A percentile compares a stretch with the other conserved stretches of the same genome.
Conservation (phyloP, 176 grass and related monocot genomes). For the Oryza rufipogon region DNA sequence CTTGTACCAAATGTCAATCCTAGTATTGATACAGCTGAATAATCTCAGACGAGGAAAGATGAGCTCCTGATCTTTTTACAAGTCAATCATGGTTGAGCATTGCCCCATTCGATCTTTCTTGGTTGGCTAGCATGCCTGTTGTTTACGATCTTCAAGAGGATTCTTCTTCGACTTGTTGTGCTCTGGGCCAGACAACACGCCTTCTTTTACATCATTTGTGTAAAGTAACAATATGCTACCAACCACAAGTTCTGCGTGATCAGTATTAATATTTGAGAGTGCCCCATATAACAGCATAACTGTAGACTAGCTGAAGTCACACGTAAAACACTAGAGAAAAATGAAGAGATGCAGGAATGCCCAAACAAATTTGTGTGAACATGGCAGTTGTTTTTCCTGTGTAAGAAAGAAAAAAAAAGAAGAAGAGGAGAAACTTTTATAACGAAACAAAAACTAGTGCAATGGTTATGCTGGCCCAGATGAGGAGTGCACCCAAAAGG, state of each 20-base stretch:
- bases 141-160: slow-evolving; percentile 21
- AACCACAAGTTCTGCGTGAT: slow-evolving; percentile 44
- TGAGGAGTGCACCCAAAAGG: neutral
- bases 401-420: neutral
- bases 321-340: slow-evolving; percentile 21
- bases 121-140: neutral
- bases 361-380: neutral
- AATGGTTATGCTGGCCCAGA: neutral
- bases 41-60: neutral
- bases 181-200: neutral
- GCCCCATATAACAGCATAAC: neutral
- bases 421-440: neutral
- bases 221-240: slow-evolving; percentile 24
- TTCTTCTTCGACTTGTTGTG: neutral
- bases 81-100: too few species aligned
- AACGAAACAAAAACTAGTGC: neutral
- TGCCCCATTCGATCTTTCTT: neutral
- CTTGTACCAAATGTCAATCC: slow-evolving; percentile 1
- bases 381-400: neutral
- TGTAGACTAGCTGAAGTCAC: neutral
- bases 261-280: neutral
- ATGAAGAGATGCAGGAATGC: neutral
- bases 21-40: slow-evolving; percentile 11
- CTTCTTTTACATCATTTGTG: neutral
- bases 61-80: neutral